A percentile compares a stretch with the other conserved stretches of the same genome.
These are phyloP conservation scores for Telopea speciosissima DNA, from an alignment of 177 flowering plant species.

Conservation along the genomic window DNA sequence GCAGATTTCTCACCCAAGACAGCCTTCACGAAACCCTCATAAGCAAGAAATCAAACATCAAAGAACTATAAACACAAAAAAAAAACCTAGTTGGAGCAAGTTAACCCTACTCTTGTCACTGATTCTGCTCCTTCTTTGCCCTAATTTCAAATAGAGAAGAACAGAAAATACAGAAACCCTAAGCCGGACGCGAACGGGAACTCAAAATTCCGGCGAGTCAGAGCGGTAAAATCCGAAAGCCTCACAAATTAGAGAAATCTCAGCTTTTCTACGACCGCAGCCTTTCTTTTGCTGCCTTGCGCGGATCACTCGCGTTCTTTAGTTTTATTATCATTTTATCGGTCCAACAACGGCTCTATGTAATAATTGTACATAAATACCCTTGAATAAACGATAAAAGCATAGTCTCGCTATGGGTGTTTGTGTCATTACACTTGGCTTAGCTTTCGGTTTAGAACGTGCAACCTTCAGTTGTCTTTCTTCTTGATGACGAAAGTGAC, in stretches of 20 bases:
- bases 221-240: slow-evolving; percentile 11
- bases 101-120: neutral
- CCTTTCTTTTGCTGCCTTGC: neutral
- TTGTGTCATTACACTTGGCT: neutral
- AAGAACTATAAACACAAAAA: neutral
- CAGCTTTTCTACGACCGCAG: slow-evolving; percentile 6
- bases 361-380: neutral
- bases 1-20: neutral
- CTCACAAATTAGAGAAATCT: neutral
- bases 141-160: neutral
- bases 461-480: neutral
- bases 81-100: slow-evolving; percentile 5
- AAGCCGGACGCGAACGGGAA: slow-evolving; percentile 19
- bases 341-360: neutral
- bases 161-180: slow-evolving; percentile 6
- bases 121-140: neutral
- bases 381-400: neutral
- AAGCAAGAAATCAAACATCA: neutral
- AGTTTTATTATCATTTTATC: neutral
- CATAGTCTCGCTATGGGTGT: neutral
- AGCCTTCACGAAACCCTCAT: slow-evolving; percentile 5
- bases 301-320: slow-evolving; percentile 5
- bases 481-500: neutral
- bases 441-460: slow-evolving; percentile 1
- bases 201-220: slow-evolving; percentile 11